Evolutionary conservation across 495 filamentous ascomycete genomes (phyloP), one percentile per base, ranked within the genome.

Genomic region (Amniculicola lignicola): DNA sequence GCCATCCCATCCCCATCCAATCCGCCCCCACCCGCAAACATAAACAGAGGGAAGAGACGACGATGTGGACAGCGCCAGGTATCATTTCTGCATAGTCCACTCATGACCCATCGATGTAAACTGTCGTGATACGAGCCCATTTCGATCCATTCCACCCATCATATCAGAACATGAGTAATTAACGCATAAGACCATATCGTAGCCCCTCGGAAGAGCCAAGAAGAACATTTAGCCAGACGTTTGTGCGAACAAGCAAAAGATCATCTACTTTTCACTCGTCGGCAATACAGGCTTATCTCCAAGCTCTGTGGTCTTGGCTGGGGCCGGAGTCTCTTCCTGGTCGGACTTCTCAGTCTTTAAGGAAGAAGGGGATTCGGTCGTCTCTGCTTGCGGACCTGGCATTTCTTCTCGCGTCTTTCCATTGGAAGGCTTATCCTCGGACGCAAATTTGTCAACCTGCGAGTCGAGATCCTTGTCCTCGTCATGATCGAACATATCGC

Each of bases 401-500:
- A 81, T 85, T 27, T 72, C 81, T 69, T 84, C 82, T 48, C 81
- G 76, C 22, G 74, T 72, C 51, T 67, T 75, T 39, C 54, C 67
- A 55, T 57, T 40, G 23, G 47, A 23, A n/a, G n/a, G n/a, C 18
- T 27, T 46, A 16, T 66, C 42, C 7, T 52, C 40, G 33, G 49
- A 18, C 40, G 65, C 40, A 16, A 61, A 67, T 46, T 74, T 78
- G 64, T 73, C 74, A 41, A 80, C 79, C 69, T 84, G 81, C 59
- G 75, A 77, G 46, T 72, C 71, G 25, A 79, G 59, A 57, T 92
- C 91, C 69, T 87, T 87, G 58, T 93, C 87, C 69, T 94, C 88
- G 53, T 90, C 89, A 54, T 89, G 83, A 69, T 96, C 90, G 75
- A 95, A 92, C 79, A 96, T 89, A 57, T 95, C 88, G 27, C 84